phyloP scores from a whole-genome alignment of 495 filamentous ascomycete species.

The Annulohypoxylon moriforme region DNA sequence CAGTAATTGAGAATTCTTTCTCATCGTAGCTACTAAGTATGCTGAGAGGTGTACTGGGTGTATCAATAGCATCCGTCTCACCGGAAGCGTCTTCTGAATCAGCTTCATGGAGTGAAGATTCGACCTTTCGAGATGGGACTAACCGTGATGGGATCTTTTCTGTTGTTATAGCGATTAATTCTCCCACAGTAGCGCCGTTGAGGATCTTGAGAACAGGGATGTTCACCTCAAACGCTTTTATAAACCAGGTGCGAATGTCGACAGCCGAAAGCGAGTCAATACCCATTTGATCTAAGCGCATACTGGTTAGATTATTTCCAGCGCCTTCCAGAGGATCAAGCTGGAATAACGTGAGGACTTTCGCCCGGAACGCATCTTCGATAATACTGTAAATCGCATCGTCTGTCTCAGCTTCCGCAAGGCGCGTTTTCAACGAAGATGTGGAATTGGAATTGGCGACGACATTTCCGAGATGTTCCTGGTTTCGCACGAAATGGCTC shows the following conservation, averaged over 20 bases:
- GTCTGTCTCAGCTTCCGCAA: background rate
- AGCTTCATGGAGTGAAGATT: background rate
- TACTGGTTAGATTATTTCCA: background rate
- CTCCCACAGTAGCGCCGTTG: slow-evolving; percentile 45
- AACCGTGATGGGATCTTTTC: background rate
- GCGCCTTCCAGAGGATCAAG: background rate
- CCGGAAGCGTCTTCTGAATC: background rate
- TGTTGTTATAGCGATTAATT: background rate
- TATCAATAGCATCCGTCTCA: no score
- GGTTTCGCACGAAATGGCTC: background rate
- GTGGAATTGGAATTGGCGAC: background rate
- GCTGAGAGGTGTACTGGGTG: no score
- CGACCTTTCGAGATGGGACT: background rate
- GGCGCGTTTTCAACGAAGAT: background rate
- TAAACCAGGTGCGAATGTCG: slow-evolving; percentile 57
- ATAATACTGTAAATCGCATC: background rate
- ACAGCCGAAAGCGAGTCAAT: slow-evolving; percentile 52
- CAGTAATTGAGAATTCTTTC: no score
- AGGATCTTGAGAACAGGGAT: slow-evolving; percentile 64
- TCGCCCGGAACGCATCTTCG: background rate
- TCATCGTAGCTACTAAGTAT: no score
- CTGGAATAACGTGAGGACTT: background rate
- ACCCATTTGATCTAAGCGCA: slow-evolving; percentile 6
- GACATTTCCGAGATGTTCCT: background rate
- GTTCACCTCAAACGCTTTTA: slow-evolving; percentile 51